These are phyloP conservation scores for Lentinula edodes DNA, from an alignment of 768 basidiomycete genomes.

Conservation along the genomic window DNA sequence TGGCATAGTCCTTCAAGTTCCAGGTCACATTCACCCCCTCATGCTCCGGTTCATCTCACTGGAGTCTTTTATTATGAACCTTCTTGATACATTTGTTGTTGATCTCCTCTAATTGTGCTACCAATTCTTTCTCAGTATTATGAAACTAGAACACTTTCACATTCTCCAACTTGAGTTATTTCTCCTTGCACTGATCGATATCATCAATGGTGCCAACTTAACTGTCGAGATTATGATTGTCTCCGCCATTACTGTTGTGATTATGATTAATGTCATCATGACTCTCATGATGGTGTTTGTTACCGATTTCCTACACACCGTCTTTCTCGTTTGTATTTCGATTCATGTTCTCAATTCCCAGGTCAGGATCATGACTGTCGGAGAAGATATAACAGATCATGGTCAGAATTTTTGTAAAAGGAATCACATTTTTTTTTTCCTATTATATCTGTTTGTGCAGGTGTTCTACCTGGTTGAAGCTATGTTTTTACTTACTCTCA, in stretches of 20 bases:
- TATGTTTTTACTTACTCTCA: conserved; percentile 12
- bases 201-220: no score
- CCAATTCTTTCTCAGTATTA: neutral
- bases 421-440: conserved; percentile 3
- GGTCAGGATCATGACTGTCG: conserved; percentile 6
- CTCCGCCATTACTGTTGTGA: conserved; percentile 6
- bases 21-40: neutral
- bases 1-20: neutral
- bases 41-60: neutral
- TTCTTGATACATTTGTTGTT: conserved; percentile 1
- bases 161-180: conserved; percentile 10
- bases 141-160: conserved; percentile 1
- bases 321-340: conserved; percentile 10
- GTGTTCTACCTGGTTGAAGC: conserved; percentile 2
- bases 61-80: neutral
- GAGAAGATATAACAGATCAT: neutral
- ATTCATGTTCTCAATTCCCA: conserved; percentile 16
- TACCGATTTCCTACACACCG: neutral
- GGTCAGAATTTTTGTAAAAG: neutral
- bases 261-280: neutral
- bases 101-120: conserved; percentile 6
- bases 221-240: neutral
- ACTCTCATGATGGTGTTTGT: conserved; percentile 19
- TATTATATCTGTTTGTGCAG: conserved; percentile 8
- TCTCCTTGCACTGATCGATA: neutral